phyloP scores from a whole-genome alignment of 1,139 yeast species.

The Meyerozyma smithsonii region DNA sequence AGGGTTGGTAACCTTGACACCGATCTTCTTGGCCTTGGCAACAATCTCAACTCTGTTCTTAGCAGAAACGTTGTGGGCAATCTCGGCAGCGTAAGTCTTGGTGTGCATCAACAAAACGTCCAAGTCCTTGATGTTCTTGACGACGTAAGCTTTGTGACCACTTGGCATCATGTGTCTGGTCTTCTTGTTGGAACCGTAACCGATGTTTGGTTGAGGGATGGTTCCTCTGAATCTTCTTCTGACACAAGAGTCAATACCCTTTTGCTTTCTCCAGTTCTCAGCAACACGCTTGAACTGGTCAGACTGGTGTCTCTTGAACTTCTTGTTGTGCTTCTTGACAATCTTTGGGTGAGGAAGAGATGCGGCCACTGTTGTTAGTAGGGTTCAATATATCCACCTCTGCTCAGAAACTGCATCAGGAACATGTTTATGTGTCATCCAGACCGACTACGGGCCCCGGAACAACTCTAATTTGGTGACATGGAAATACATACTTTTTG shows the following conservation, averaged over 20 bases:
- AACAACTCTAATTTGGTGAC: not conserved
- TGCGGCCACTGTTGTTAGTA: slow-evolving; percentile 66
- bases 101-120: slow-evolving; percentile 96
- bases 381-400: not conserved
- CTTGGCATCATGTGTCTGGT: slow-evolving; percentile 95
- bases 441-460: not conserved
- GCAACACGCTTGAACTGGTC: slow-evolving; percentile 98
- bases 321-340: slow-evolving; percentile 98
- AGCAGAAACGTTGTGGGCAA: slow-evolving; percentile 97
- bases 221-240: slow-evolving; percentile 99
- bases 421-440: not conserved
- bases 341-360: slow-evolving; percentile 98
- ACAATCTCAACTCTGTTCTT: slow-evolving; percentile 97
- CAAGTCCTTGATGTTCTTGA: slow-evolving; percentile 88
- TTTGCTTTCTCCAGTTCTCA: slow-evolving; percentile 99
- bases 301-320: slow-evolving; percentile 99
- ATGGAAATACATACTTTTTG: not conserved
- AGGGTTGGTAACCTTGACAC: slow-evolving; percentile 99
- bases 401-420: not conserved
- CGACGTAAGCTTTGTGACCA: slow-evolving; percentile 96
- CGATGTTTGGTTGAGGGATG: slow-evolving; percentile 98
- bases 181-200: slow-evolving; percentile 99
- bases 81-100: slow-evolving; percentile 99
- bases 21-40: slow-evolving; percentile 96
- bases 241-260: slow-evolving; percentile 99